phyloP scores from a whole-genome alignment of 1,284 basidiomycete genomes.

The Austroboletus rostrupii region DNA sequence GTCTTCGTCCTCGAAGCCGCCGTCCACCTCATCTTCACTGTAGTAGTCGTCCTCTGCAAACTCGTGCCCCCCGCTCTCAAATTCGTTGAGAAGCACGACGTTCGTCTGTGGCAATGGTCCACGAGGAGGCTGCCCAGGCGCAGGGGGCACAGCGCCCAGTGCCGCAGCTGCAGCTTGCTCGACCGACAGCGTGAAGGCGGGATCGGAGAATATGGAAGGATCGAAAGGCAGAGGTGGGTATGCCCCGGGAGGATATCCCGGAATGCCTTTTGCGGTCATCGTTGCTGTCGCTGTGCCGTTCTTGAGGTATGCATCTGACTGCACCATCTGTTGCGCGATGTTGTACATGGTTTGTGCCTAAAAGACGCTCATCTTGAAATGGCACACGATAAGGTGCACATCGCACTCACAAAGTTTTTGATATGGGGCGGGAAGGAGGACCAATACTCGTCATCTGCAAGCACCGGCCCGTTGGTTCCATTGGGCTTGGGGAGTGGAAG shows the following conservation, averaged over 20 bases:
- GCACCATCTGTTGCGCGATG: slow-evolving; percentile 65
- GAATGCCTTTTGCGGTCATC: slow-evolving; percentile 33
- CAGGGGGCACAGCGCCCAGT: slow-evolving; percentile 32
- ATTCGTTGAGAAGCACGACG: slow-evolving; percentile 42
- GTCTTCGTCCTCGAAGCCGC: slow-evolving; percentile 43
- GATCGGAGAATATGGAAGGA: slow-evolving; percentile 53
- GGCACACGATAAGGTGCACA: slow-evolving; percentile 26
- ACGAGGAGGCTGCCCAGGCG: slow-evolving; percentile 30
- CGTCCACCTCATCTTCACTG: slow-evolving; percentile 45
- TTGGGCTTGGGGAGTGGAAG: slow-evolving; percentile 21
- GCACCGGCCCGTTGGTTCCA: slow-evolving; percentile 19
- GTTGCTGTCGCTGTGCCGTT: slow-evolving; percentile 34
- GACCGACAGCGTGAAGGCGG: slow-evolving; percentile 49
- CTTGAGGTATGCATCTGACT: slow-evolving; percentile 44
- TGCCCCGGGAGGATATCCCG: slow-evolving; percentile 32
- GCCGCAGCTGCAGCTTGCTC: slow-evolving; percentile 48
- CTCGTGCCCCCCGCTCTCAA: slow-evolving; percentile 44
- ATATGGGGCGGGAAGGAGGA: slow-evolving; percentile 49
- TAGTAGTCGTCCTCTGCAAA: slow-evolving; percentile 43
- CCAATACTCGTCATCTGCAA: slow-evolving; percentile 49
- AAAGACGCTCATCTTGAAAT: slow-evolving; percentile 29
- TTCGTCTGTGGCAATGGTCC: slow-evolving; percentile 36
- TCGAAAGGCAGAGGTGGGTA: slow-evolving; percentile 44
- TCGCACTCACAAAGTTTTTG: slow-evolving; percentile 47
- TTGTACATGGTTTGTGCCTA: slow-evolving; percentile 61